These are phyloP conservation scores for Leonotis leonurus DNA, from an alignment of 257 asterid genomes.

Conservation along the genomic window DNA sequence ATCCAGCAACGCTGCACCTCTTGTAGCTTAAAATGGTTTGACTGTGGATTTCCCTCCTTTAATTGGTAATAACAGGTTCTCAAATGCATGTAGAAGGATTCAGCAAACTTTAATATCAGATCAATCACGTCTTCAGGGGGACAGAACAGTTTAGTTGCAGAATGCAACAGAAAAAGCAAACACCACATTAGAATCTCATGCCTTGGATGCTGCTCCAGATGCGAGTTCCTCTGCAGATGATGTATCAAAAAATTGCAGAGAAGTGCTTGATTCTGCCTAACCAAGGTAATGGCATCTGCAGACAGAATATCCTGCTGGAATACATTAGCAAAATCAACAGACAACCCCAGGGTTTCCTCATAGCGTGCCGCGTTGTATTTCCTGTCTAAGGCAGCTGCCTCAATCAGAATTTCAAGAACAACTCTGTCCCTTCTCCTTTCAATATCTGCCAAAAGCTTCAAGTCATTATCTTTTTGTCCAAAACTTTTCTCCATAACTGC, in stretches of 20 bases:
- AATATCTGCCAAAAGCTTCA: conserved; percentile 65
- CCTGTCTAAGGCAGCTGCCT: conserved; percentile 82
- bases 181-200: conserved; percentile 88
- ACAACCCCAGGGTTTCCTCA: conserved; percentile 30
- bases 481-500: conserved; percentile 40
- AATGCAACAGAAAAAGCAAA: conserved; percentile 78
- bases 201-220: conserved; percentile 49
- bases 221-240: conserved; percentile 49
- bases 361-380: conserved; percentile 34
- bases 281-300: conserved; percentile 91
- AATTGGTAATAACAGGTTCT: conserved; percentile 42
- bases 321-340: conserved; percentile 35
- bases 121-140: conserved; percentile 73
- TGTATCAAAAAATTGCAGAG: conserved; percentile 61
- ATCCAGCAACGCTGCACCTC: conserved; percentile 68
- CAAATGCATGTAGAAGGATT: conserved; percentile 49
- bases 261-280: conserved; percentile 79
- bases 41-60: conserved; percentile 53
- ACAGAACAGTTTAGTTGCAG: conserved; percentile 76
- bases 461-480: conserved; percentile 39
- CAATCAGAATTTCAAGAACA: conserved; percentile 85
- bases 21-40: conserved; percentile 43
- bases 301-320: conserved; percentile 47
- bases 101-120: conserved; percentile 63
- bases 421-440: conserved; percentile 88